Base-by-base conservation (phyloP, 805 yeast genomes). In the Lipomyces starkeyi region DNA sequence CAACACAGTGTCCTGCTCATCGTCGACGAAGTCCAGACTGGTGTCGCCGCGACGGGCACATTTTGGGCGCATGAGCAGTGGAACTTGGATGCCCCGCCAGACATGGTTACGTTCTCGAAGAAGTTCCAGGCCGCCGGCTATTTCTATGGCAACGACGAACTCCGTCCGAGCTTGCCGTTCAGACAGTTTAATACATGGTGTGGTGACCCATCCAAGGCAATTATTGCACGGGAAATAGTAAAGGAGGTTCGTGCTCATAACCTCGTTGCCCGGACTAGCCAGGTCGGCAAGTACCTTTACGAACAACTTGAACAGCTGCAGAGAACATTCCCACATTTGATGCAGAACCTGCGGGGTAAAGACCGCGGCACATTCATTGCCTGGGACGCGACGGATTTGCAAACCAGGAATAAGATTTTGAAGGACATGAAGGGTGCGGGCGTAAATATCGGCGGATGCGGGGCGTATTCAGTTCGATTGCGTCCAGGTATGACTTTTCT, bases 151-250 rank as follows among this genome's bases (percentile, higher is more conserved):
- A 86, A 88, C 80, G 87, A 90, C 59, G 88, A 87, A 75, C 80
- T 91, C 68, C 83, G 88, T 73, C 97, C 97, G 76, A 83, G 87
- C 79, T 79, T 80, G 76, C 87, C 96, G n/a, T 91, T 89, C 85
- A 87, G 97, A 79, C 96, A 91, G 83, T 91, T 91, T 86, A 91
- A 91, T 87, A 91, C 97, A 67, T 91, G 97, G 97, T 90, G 94
- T 81, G 97, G 97, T 75, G 97, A 91, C 81, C 93, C 96, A 78
- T 89, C 93, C 68, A 87, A 88, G 80, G 85, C 90, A 78, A 82
- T 91, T 75, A 83, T 91, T 74, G 90, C 93, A 65, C 88, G 89
- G 76, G 87, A 91, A 72, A 89, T 91, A 76, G 86, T 86, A 75
- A 78, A 84, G 72, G 93, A 91, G 81, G 82, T 90, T 60, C 80